These are phyloP conservation scores for Phytomonas sp. DNA, from an alignment of 208 protist species.

Conservation along the genomic window DNA sequence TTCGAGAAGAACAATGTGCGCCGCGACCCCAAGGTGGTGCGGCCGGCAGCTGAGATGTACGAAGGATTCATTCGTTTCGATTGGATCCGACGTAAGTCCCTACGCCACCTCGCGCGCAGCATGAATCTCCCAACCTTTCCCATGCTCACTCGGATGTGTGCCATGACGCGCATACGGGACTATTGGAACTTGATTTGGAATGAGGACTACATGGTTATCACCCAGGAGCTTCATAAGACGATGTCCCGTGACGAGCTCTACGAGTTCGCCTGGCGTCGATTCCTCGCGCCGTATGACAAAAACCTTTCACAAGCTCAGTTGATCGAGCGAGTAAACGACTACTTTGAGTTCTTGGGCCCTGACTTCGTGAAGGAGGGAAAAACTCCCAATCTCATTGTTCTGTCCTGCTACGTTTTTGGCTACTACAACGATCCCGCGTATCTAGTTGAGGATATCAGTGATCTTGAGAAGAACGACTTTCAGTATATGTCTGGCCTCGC, in stretches of 20 bases:
- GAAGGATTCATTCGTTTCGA: constrained; percentile 81
- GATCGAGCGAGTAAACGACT: constrained; percentile 76
- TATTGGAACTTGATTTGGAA: constrained; percentile 88
- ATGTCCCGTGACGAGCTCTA: constrained; percentile 88
- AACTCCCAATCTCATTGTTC: constrained; percentile 84
- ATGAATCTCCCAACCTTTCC: constrained; percentile 89
- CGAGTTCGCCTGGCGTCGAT: constrained; percentile 88
- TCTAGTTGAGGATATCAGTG: constrained; percentile 79
- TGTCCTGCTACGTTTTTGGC: constrained; percentile 83
- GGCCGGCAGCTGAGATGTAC: constrained; percentile 84
- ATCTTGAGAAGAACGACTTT: constrained; percentile 87
- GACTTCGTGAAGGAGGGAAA: constrained; percentile 82
- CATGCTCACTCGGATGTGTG: constrained; percentile 75
- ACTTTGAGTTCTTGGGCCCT: constrained; percentile 79
- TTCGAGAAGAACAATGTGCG: constrained; percentile 91
- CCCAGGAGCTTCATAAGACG: constrained; percentile 57
- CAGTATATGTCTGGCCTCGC: constrained; percentile 78
- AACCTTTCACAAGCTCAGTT: constrained; percentile 78
- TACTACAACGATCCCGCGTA: constrained; percentile 92
- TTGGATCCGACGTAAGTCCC: constrained; percentile 74
- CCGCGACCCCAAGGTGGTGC: constrained; percentile 74
- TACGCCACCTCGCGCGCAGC: constrained; percentile 78
- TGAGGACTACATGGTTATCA: constrained; percentile 91
- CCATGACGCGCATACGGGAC: constrained; percentile 76
- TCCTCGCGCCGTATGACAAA: constrained; percentile 85